Conservation (phyloP, 257 asterid genomes). For the Solanum dulcamara region DNA sequence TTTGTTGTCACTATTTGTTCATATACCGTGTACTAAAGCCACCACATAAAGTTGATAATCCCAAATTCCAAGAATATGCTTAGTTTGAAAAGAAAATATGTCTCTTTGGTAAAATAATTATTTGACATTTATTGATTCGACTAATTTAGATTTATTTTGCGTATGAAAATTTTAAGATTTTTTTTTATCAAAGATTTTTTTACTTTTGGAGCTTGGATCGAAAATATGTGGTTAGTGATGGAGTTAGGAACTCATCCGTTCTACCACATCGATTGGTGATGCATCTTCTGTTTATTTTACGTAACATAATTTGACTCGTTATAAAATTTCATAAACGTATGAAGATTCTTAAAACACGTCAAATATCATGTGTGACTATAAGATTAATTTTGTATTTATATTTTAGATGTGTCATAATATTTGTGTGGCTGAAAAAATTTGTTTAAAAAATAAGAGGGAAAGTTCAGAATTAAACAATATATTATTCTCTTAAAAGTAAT, state of each 20-base stretch:
- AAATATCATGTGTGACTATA: too few relatives aligned
- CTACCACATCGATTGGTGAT: not conserved
- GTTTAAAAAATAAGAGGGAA: not conserved
- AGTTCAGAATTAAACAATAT: not conserved
- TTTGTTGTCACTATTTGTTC: not conserved
- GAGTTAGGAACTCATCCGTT: not conserved
- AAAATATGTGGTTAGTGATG: not conserved
- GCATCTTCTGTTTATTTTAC: not conserved
- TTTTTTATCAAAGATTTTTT: not conserved
- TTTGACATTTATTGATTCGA: not conserved
- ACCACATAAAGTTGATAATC: not conserved
- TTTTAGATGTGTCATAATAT: not conserved
- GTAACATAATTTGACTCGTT: not conserved
- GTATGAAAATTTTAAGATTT: not conserved
- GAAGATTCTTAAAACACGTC: rapidly evolving
- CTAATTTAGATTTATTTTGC: not conserved
- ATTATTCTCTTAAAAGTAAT: not conserved
- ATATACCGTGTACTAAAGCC: not conserved
- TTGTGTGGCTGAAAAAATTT: not conserved
- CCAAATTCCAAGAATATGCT: not conserved
- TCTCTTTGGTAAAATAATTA: not conserved
- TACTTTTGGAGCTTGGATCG: not conserved
- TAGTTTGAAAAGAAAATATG: not conserved
- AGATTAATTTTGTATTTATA: too few relatives aligned
- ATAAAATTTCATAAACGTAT: not conserved